Percentiles rank a stretch among this genome's conserved stretches.
Evolutionary conservation across 2,329 filamentous ascomycete genomes (phyloP).

Genomic region (Colletotrichum spaethianum): DNA sequence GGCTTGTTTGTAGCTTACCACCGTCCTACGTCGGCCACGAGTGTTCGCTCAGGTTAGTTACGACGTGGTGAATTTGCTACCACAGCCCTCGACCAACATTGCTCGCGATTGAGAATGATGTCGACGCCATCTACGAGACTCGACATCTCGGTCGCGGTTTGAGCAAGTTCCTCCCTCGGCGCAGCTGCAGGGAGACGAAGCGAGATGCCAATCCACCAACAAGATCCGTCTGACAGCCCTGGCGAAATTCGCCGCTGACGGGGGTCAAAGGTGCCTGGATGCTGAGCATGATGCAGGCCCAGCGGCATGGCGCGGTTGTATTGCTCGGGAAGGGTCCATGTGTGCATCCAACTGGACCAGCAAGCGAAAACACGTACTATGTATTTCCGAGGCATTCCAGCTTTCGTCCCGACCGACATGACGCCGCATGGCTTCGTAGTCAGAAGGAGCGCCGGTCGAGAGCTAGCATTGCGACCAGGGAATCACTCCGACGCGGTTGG

Average conservation of each 20-base stretch:
- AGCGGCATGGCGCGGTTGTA: neutral
- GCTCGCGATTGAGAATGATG: neutral
- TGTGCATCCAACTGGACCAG: neutral
- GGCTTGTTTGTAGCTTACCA: too few relatives aligned
- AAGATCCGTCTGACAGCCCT: neutral
- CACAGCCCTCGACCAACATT: neutral
- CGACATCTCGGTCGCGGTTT: neutral
- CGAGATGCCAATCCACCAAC: conserved; percentile 3
- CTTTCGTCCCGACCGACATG: conserved; percentile 15
- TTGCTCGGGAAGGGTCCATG: neutral
- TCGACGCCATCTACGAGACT: neutral
- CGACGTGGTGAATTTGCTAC: neutral
- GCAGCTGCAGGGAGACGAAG: neutral
- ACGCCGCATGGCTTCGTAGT: neutral
- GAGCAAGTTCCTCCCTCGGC: conserved; percentile 10
- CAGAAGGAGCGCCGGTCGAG: neutral
- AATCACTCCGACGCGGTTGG: conserved; percentile 17
- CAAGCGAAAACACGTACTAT: neutral
- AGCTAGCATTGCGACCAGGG: conserved; percentile 4
- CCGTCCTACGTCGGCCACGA: neutral
- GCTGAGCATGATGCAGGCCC: conserved; percentile 7
- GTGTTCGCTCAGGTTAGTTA: neutral
- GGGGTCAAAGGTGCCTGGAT: neutral
- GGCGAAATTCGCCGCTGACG: neutral
- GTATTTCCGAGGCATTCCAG: neutral